Percentiles rank a stretch among this genome's conserved stretches.
Conservation (phyloP, 1,139 yeast species). For the Petasospora rhodanensis region DNA sequence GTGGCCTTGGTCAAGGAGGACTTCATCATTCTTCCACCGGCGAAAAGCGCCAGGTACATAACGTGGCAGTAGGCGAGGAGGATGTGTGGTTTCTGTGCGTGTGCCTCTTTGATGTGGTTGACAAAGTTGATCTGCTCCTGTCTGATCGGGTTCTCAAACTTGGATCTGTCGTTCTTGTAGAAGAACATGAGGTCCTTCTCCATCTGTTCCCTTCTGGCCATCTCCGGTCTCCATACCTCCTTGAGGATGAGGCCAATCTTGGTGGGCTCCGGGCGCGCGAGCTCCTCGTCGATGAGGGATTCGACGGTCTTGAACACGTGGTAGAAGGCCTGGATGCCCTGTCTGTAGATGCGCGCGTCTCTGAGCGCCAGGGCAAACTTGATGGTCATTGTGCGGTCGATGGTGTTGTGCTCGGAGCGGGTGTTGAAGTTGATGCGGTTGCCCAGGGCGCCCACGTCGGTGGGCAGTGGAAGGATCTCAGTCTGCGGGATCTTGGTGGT, state of each 20-base stretch:
- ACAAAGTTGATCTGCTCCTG: slow-evolving; percentile 58
- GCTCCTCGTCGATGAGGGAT: slow-evolving; percentile 44
- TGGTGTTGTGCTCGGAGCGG: slow-evolving; percentile 58
- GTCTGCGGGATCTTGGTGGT: slow-evolving; percentile 40
- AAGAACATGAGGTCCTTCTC: slow-evolving; percentile 63
- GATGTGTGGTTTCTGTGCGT: slow-evolving; percentile 62
- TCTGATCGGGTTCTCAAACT: slow-evolving; percentile 54
- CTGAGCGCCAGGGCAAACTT: slow-evolving; percentile 72
- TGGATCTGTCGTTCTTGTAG: slow-evolving; percentile 50
- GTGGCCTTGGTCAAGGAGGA: slow-evolving; percentile 62
- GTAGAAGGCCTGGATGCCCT: slow-evolving; percentile 74
- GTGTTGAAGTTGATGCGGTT: slow-evolving; percentile 75
- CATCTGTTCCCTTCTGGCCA: slow-evolving; percentile 57
- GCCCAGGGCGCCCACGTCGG: slow-evolving; percentile 76
- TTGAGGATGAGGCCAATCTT: slow-evolving; percentile 36
- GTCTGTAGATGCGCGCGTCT: slow-evolving; percentile 73
- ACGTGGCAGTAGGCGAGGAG: slow-evolving; percentile 84
- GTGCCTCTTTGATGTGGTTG: slow-evolving; percentile 51
- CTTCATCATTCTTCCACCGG: slow-evolving; percentile 77
- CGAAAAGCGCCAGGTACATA: slow-evolving; percentile 79
- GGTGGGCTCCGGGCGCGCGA: slow-evolving; percentile 35
- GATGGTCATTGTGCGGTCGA: slow-evolving; percentile 64
- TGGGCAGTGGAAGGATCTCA: slow-evolving; percentile 66
- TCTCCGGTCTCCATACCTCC: slow-evolving; percentile 67
- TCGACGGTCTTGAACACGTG: slow-evolving; percentile 73